Percentiles rank a stretch among this genome's conserved stretches.
phyloP scores from a whole-genome alignment of 2,329 filamentous ascomycete genomes.

The Fusarium coicis region DNA sequence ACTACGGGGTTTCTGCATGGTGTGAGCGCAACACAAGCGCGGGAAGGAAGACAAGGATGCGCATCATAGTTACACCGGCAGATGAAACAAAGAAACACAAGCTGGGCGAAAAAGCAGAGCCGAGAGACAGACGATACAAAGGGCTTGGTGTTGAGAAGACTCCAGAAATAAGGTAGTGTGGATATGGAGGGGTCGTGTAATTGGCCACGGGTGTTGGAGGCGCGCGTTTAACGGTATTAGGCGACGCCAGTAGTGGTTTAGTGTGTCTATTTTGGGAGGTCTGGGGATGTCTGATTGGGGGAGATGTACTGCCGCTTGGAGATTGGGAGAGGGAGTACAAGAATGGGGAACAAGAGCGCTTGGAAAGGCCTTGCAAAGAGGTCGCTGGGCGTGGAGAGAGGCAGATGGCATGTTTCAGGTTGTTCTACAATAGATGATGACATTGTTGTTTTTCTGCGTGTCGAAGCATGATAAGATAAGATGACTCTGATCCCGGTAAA shows the following conservation, averaged over 20 bases:
- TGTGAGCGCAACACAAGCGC: slow-evolving; percentile 28
- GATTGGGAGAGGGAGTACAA: slow-evolving; percentile 27
- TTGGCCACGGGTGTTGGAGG: slow-evolving; percentile 34
- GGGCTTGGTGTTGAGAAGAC: slow-evolving; percentile 33
- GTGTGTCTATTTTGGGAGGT: slow-evolving; percentile 39
- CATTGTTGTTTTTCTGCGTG: background rate
- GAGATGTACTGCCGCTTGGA: slow-evolving; percentile 12
- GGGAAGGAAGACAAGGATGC: slow-evolving; percentile 21
- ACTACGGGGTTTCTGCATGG: slow-evolving; percentile 42
- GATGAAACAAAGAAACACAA: slow-evolving; percentile 8
- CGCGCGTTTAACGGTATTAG: slow-evolving; percentile 43
- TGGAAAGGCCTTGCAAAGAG: slow-evolving; percentile 1
- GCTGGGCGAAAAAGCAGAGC: background rate
- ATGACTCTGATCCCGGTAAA: background rate
- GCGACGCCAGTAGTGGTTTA: slow-evolving; percentile 32
- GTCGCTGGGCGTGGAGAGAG: slow-evolving; percentile 35
- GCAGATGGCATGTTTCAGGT: slow-evolving; percentile 39
- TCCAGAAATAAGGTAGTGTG: slow-evolving; percentile 19
- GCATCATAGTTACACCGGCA: slow-evolving; percentile 34
- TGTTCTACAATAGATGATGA: background rate
- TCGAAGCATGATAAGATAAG: background rate
- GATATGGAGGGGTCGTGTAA: slow-evolving; percentile 13
- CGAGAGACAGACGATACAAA: background rate
- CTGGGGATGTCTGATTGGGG: slow-evolving; percentile 26
- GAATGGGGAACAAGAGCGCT: slow-evolving; percentile 23